Evolutionary conservation across 2,329 filamentous ascomycete species (phyloP).

Genomic region (Aureobasidium subglaciale): DNA sequence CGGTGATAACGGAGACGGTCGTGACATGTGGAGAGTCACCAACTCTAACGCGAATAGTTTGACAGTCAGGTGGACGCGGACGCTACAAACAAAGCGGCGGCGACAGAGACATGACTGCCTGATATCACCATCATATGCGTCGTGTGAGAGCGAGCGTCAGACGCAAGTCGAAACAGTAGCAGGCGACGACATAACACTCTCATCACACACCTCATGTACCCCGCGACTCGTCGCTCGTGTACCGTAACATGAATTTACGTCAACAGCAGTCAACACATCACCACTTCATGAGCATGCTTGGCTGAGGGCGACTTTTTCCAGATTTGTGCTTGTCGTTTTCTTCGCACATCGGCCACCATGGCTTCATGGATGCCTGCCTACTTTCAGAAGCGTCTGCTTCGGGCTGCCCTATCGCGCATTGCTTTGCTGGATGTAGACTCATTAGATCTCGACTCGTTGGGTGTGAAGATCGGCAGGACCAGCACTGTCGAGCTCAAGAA

Average conservation of each 20-base stretch:
- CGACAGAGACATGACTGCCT: constrained; percentile 5
- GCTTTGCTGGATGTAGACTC: constrained; percentile 84
- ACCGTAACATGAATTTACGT: constrained; percentile 16
- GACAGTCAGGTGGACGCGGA: constrained; percentile 7
- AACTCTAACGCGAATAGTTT: not conserved
- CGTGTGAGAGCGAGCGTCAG: constrained; percentile 1
- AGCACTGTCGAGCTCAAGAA: constrained; percentile 81
- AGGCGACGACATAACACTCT: not conserved
- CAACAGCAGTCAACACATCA: not conserved
- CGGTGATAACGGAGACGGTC: not conserved
- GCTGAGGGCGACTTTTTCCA: not conserved
- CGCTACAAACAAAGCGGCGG: not conserved
- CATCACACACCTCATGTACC: not conserved
- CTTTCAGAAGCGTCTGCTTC: constrained; percentile 79
- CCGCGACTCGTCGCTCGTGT: constrained; percentile 8
- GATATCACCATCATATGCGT: not conserved
- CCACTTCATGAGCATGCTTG: not conserved
- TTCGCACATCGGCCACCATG: constrained; percentile 18
- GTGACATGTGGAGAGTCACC: constrained; percentile 6
- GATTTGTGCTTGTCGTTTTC: not conserved
- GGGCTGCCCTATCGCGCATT: constrained; percentile 74
- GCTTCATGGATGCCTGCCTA: constrained; percentile 64
- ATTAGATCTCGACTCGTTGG: constrained; percentile 77
- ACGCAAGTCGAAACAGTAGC: not conserved
- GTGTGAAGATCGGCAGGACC: constrained; percentile 73